Conservation (phyloP, 257 asterid genomes). For the Solanum neorickii region DNA sequence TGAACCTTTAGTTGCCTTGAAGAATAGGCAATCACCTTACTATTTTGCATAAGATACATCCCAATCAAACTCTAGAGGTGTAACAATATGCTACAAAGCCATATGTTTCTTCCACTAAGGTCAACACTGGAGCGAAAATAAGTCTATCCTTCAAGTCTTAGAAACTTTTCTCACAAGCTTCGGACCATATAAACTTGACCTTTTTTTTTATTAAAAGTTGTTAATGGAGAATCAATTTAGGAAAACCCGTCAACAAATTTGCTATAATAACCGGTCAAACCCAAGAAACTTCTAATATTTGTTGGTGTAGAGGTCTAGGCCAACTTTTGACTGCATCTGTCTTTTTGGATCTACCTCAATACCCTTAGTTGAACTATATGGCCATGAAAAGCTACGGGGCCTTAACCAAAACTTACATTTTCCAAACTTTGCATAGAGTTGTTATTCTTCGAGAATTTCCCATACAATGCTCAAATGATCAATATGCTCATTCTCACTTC, state of each 20-base stretch:
- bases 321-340: not conserved
- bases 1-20: not conserved
- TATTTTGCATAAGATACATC: not conserved
- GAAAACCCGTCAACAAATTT: not conserved
- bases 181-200: too few relatives aligned
- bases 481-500: not conserved
- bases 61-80: not conserved
- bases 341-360: too few relatives aligned
- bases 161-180: not conserved
- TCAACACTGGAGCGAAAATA: not conserved
- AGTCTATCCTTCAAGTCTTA: not conserved
- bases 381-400: accelerated
- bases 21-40: not conserved
- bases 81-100: not conserved
- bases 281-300: not conserved
- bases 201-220: too few relatives aligned
- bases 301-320: not conserved
- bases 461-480: not conserved
- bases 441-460: not conserved
- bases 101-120: accelerated
- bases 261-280: not conserved
- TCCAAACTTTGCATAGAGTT: not conserved
- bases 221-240: not conserved
- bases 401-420: too few relatives aligned
- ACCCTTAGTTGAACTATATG: not conserved